These are phyloP conservation scores for Acmispon strigosus DNA, from an alignment of 306 rosid species.

Conservation along the genomic window DNA sequence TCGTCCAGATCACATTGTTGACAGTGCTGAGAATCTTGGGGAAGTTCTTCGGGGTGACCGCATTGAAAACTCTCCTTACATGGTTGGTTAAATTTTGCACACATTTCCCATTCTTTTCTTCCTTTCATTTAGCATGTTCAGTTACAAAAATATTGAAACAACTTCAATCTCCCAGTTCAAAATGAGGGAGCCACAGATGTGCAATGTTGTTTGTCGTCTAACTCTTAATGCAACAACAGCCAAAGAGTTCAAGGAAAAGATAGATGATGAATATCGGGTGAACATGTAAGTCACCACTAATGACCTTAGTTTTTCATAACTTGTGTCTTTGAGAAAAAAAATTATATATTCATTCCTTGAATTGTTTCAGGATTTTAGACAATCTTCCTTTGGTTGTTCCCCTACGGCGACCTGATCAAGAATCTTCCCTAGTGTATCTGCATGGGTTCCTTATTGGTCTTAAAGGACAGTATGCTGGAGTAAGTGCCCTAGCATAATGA, in stretches of 20 bases:
- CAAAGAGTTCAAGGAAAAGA: constrained; percentile 70
- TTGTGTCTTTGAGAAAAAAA: not conserved
- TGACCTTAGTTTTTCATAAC: not conserved
- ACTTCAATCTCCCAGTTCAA: constrained; percentile 49
- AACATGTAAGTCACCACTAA: constrained; percentile 54
- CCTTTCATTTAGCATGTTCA: not conserved
- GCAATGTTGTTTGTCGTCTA: constrained; percentile 59
- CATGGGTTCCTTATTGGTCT: constrained; percentile 88
- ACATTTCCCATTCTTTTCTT: not conserved
- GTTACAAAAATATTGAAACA: constrained; percentile 11
- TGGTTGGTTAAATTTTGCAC: constrained; percentile 36
- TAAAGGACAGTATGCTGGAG: constrained; percentile 81
- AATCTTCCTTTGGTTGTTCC: constrained; percentile 89
- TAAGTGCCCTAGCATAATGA: constrained; percentile 22
- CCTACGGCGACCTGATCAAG: constrained; percentile 60
- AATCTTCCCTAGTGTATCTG: constrained; percentile 61
- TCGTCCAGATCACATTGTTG: constrained; percentile 56
- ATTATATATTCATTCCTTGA: not conserved
- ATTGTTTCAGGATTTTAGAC: constrained; percentile 65
- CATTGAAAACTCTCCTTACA: constrained; percentile 81
- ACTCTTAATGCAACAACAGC: constrained; percentile 55
- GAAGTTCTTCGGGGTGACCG: constrained; percentile 94
- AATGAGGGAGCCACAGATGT: constrained; percentile 90
- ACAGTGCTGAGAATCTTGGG: constrained; percentile 95
- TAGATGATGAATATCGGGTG: constrained; percentile 79